Conservation (phyloP, 2,329 filamentous ascomycete genomes). For the Trichoderma brevicompactum region DNA sequence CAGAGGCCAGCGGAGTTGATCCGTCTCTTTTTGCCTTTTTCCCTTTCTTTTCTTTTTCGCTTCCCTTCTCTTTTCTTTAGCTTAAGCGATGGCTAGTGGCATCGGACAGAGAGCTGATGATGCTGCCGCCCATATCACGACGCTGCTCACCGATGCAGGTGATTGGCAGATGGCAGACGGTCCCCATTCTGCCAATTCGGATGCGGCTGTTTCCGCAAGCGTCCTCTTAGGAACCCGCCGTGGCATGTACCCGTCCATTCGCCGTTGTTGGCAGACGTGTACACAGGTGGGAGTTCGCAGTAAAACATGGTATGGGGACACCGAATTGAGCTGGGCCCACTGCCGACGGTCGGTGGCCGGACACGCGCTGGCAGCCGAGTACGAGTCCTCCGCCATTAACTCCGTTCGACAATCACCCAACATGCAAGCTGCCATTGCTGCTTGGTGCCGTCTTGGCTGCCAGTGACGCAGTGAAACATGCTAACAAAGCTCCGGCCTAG, state of each 20-base stretch:
- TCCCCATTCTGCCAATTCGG: slow-evolving; percentile 4
- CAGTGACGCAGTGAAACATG: slow-evolving; percentile 23
- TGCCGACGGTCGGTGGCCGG: slow-evolving; percentile 6
- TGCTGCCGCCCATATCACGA: slow-evolving; percentile 1
- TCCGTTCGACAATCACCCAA: not conserved
- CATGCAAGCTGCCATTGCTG: not conserved
- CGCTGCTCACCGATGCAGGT: slow-evolving; percentile 1
- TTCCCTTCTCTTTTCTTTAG: not conserved
- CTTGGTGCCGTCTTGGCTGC: not conserved
- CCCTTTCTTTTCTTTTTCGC: not conserved
- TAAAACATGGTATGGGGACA: slow-evolving; percentile 4
- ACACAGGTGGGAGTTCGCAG: not conserved
- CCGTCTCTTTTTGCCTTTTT: slow-evolving; percentile 10
- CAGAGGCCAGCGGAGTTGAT: not conserved
- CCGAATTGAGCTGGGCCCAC: slow-evolving; percentile 8
- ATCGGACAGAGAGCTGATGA: slow-evolving; percentile 3
- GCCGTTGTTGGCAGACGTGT: slow-evolving; percentile 1
- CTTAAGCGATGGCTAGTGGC: slow-evolving; percentile 8
- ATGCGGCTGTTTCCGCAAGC: slow-evolving; percentile 24
- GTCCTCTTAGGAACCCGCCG: not conserved
- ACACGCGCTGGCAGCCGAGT: slow-evolving; percentile 10
- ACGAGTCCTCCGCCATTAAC: slow-evolving; percentile 6
- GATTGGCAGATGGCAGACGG: not conserved
- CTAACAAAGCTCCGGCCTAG: not conserved
- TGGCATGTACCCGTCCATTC: too few relatives aligned